Percentiles rank a stretch among this genome's conserved stretches.
Conservation (phyloP, 1,284 basidiomycete species). For the Microbotryomycetes sp. region DNA sequence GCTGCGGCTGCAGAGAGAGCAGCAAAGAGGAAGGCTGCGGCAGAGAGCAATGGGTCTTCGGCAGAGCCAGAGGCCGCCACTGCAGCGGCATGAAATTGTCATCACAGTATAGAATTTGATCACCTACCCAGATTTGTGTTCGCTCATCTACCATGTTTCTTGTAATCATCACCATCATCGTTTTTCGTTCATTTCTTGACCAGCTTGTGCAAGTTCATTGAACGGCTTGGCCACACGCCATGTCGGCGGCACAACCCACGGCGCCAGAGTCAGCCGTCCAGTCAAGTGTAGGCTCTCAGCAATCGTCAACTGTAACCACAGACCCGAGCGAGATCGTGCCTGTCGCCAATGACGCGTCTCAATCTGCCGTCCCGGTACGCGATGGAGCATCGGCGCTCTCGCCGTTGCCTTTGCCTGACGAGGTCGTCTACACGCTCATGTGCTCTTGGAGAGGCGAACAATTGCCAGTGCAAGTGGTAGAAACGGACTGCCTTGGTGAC, state of each 20-base stretch:
- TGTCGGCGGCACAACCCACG: no score
- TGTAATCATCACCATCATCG: not conserved
- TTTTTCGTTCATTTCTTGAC: no score
- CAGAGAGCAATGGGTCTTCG: not conserved
- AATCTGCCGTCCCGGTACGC: not conserved
- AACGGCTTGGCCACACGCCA: no score
- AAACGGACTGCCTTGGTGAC: constrained; percentile 15
- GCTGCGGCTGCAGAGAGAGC: not conserved
- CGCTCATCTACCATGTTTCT: no score
- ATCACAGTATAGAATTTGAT: no score
- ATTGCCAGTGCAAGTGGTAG: not conserved
- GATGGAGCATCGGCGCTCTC: not conserved
- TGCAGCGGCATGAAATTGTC: no score
- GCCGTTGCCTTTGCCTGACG: not conserved
- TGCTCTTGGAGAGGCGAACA: not conserved
- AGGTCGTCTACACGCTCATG: not conserved
- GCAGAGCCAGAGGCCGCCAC: not conserved
- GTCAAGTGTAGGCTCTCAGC: no score
- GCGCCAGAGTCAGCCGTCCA: no score
- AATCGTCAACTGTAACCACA: not conserved
- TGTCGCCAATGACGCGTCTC: not conserved
- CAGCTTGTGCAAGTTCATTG: no score
- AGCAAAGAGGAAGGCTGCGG: not conserved
- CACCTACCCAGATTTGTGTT: no score
- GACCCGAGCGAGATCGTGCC: not conserved